Evolutionary conservation across 768 basidiomycete species (phyloP).

Genomic region (Asterophora parasitica): DNA sequence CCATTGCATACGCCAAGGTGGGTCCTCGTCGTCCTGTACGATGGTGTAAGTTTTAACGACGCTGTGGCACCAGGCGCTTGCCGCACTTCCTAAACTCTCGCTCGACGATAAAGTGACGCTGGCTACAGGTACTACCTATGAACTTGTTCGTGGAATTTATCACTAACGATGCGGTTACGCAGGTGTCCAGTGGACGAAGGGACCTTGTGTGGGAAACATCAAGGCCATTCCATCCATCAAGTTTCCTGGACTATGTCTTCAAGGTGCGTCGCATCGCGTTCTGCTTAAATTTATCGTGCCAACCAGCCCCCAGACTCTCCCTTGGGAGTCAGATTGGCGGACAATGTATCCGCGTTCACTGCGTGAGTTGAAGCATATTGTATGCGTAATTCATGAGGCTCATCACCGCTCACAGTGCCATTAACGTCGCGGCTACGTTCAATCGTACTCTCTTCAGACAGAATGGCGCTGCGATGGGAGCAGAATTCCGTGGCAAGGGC

Average conservation of each 20-base stretch:
- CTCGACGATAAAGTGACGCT: conserved; percentile 54
- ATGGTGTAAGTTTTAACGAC: not conserved
- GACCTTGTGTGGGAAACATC: conserved; percentile 48
- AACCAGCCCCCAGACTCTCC: conserved; percentile 32
- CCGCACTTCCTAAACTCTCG: conserved; percentile 45
- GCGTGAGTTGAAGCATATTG: conserved; percentile 62
- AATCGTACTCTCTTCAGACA: conserved; percentile 56
- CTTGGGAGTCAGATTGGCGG: conserved; percentile 56
- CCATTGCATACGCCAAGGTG: conserved; percentile 50
- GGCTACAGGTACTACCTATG: conserved; percentile 38
- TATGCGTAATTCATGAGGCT: not conserved
- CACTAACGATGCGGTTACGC: not conserved
- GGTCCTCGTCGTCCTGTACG: not conserved
- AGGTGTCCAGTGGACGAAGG: conserved; percentile 39
- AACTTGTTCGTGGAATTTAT: too few species aligned
- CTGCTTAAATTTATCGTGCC: too few species aligned
- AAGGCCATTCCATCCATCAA: conserved; percentile 40
- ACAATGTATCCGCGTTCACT: conserved; percentile 59
- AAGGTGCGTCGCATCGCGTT: conserved; percentile 26
- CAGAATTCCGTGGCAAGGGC: conserved; percentile 72
- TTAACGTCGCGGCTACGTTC: conserved; percentile 27
- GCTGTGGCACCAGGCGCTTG: conserved; percentile 32
- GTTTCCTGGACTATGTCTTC: conserved; percentile 47
- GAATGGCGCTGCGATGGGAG: conserved; percentile 67
- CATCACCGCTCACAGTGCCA: not conserved